These are phyloP conservation scores for Paraphoma sp. DNA, from an alignment of 2,329 filamentous ascomycete genomes.

Conservation along the genomic window DNA sequence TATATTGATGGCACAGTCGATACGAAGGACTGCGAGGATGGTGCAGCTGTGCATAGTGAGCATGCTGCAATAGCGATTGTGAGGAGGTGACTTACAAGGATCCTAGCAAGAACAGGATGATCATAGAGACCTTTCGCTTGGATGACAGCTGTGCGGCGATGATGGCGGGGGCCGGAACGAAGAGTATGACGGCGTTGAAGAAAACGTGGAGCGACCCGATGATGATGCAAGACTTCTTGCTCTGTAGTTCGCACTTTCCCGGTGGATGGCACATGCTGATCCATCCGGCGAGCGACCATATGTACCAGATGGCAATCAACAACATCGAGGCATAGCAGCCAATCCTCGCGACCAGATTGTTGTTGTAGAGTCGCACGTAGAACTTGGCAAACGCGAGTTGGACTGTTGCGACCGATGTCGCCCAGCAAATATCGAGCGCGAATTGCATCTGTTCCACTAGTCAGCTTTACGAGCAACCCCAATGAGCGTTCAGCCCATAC, in stretches of 20 bases:
- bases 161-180: constrained; percentile 18
- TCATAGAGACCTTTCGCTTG: constrained; percentile 17
- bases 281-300: constrained; percentile 22
- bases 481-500: constrained; percentile 1
- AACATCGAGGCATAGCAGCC: constrained; percentile 17
- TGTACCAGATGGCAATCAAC: constrained; percentile 18
- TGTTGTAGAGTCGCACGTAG: constrained; percentile 24
- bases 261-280: constrained; percentile 26
- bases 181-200: constrained; percentile 21
- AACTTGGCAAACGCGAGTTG: constrained; percentile 23
- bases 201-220: constrained; percentile 27
- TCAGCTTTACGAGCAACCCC: background rate
- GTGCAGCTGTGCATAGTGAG: constrained; percentile 19
- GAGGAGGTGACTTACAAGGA: constrained; percentile 17
- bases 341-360: constrained; percentile 7
- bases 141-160: constrained; percentile 13
- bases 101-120: constrained; percentile 19
- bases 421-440: constrained; percentile 28
- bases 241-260: constrained; percentile 19
- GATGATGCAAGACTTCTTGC: constrained; percentile 21
- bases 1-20: constrained; percentile 24
- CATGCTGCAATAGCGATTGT: background rate
- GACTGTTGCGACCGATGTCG: constrained; percentile 24
- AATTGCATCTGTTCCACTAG: constrained; percentile 20
- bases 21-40: constrained; percentile 23